A percentile compares a stretch with the other conserved stretches of the same genome.
Evolutionary conservation across 2,329 filamentous ascomycete species (phyloP).

Genomic region (Leptographium flavum): DNA sequence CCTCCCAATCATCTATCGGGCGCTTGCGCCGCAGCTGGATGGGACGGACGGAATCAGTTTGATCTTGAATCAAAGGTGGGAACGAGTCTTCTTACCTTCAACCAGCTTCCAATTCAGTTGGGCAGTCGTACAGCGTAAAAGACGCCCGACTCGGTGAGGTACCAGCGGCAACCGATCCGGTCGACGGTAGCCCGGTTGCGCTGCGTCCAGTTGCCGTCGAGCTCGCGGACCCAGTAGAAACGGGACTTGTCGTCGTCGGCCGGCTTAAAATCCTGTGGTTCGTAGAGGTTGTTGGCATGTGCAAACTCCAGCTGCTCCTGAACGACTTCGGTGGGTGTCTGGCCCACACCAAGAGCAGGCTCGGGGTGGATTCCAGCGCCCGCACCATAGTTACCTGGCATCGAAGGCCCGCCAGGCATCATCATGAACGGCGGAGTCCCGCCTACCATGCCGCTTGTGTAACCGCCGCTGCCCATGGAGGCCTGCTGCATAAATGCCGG

Average conservation of each 20-base stretch:
- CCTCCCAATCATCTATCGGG: too few relatives aligned
- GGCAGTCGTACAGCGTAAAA: slow-evolving; percentile 47
- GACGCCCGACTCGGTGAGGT: slow-evolving; percentile 38
- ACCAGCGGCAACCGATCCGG: slow-evolving; percentile 43
- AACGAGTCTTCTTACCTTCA: neutral
- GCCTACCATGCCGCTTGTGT: slow-evolving; percentile 4
- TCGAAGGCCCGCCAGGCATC: slow-evolving; percentile 6
- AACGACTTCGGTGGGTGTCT: slow-evolving; percentile 32
- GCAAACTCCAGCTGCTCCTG: slow-evolving; percentile 34
- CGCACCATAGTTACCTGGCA: slow-evolving; percentile 3
- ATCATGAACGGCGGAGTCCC: slow-evolving; percentile 16
- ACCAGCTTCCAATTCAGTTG: slow-evolving; percentile 16
- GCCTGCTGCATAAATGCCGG: neutral
- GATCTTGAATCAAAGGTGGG: too few relatives aligned
- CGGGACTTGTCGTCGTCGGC: slow-evolving; percentile 44
- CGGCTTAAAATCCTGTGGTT: slow-evolving; percentile 50
- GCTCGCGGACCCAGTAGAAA: slow-evolving; percentile 47
- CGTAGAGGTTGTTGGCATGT: slow-evolving; percentile 33
- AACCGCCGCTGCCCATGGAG: slow-evolving; percentile 5
- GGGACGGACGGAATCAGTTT: too few relatives aligned
- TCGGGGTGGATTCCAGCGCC: slow-evolving; percentile 24
- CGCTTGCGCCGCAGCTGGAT: too few relatives aligned
- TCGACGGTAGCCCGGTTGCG: slow-evolving; percentile 47
- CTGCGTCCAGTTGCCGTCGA: slow-evolving; percentile 45
- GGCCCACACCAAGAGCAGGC: slow-evolving; percentile 34